Base-by-base conservation (phyloP, 352 stramenopile genomes). In the Phytophthora capsici region DNA sequence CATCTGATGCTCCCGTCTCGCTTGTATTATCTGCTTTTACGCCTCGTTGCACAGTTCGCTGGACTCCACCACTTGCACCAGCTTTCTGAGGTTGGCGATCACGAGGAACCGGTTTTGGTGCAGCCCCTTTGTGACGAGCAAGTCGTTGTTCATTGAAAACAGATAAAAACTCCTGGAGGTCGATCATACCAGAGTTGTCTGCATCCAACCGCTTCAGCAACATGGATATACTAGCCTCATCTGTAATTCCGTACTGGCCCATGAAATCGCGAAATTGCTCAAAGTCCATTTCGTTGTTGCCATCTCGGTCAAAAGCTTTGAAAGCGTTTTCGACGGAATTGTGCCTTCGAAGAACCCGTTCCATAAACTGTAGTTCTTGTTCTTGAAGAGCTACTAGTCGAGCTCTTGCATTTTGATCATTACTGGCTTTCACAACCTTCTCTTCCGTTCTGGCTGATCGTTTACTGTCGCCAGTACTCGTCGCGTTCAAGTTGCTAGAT, bases 261-360 rank as follows among this genome's bases (percentile, higher is more conserved):
- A 91, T 71, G 9, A 91, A 68, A 23, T 85, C 78, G 6, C 76
- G 71, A 52, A 91, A 88, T 60, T 84, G 67, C 9, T 84, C 78
- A 36, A 82, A 88, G 40, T 85, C 71, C 41, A 90, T 71, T 47
- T 82, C 71, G 17, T 67, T 70, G 4, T 63, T 41, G 4, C 52
- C 48, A 14, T 80, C 38, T 5, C 48, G 56, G 55, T 90, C 75
- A 43, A 81, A 77, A 3, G 77, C 67, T 2, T 44, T 56, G 37
- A 91, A 90, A 1, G 80, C 77, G 23, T 62, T 71, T 20, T 82
- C 63, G 1, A 91, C 56, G 0, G 72, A 82, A n/a, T 66, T 58
- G 45, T 88, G 68, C 1, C 71, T 57, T 1, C 63, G 44, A 38
- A 89, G 61, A 12, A 78, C 77, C 17, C 69, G 45, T 17, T 86